phyloP scores from a whole-genome alignment of 2,329 filamentous ascomycete species.

The Ophiostoma australiae region DNA sequence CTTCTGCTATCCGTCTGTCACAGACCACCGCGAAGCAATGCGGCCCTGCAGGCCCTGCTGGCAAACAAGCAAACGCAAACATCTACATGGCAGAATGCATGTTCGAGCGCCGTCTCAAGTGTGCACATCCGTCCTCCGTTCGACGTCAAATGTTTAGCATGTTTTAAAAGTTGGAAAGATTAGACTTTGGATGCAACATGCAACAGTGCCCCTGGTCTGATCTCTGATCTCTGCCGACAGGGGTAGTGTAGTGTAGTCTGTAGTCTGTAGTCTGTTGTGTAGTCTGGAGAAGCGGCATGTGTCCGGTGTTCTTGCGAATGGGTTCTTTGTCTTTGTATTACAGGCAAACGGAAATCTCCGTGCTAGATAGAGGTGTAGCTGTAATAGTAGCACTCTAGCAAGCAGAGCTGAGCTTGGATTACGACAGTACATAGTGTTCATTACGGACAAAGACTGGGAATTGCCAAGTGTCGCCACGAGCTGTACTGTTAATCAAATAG shows the following conservation, averaged over 20 bases:
- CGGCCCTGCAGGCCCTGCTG: too few species aligned
- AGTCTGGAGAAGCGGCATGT: neutral
- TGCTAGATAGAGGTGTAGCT: too few species aligned
- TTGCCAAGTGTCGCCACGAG: neutral
- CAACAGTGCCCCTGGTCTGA: slow-evolving; percentile 1
- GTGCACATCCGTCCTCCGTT: slow-evolving; percentile 29
- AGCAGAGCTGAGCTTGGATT: too few species aligned
- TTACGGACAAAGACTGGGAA: neutral
- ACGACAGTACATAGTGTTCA: neutral
- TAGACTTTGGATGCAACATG: slow-evolving; percentile 1
- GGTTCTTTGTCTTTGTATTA: neutral
- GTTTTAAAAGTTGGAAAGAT: neutral
- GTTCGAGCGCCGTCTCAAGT: slow-evolving; percentile 40
- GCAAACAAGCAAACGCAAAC: too few species aligned
- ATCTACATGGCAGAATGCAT: neutral
- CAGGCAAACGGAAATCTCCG: neutral
- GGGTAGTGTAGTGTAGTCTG: too few species aligned
- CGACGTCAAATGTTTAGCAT: slow-evolving; percentile 25
- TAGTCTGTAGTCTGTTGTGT: neutral
- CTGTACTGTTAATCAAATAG: neutral
- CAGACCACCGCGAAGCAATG: neutral
- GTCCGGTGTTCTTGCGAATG: neutral
- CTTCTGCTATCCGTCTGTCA: neutral
- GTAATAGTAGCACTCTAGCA: too few species aligned
- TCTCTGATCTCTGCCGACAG: slow-evolving; percentile 16